Percentiles rank a stretch among this genome's conserved stretches.
phyloP scores from a whole-genome alignment of 768 basidiomycete genomes.

The Russula emetica region DNA sequence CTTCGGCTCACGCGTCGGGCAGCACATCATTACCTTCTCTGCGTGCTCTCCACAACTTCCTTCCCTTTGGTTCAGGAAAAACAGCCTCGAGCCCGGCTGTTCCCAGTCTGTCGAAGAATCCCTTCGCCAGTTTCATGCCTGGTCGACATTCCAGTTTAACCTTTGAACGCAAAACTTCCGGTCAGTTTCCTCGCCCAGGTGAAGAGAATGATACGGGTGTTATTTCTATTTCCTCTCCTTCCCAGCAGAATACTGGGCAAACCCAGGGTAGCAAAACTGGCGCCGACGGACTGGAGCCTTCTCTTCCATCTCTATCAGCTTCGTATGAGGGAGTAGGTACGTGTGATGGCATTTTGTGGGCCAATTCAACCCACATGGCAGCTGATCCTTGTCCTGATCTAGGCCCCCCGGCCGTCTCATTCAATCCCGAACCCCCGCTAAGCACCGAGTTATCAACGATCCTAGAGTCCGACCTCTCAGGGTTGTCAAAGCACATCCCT shows the following conservation, averaged over 20 bases:
- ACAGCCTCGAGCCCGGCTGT: slow-evolving; percentile 30
- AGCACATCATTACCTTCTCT: slow-evolving; percentile 29
- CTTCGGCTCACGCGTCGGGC: slow-evolving; percentile 23
- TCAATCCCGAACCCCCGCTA: slow-evolving; percentile 24
- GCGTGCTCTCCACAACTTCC: slow-evolving; percentile 60
- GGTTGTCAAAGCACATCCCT: slow-evolving; percentile 51
- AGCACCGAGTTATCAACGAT: slow-evolving; percentile 67
- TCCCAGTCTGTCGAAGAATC: slow-evolving; percentile 26
- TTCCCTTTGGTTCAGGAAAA: slow-evolving; percentile 57
- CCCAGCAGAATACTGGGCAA: too few relatives aligned
- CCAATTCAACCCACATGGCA: too few relatives aligned
- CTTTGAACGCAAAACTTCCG: slow-evolving; percentile 24
- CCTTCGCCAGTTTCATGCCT: slow-evolving; percentile 46
- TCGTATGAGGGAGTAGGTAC: too few relatives aligned
- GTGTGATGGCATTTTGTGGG: too few relatives aligned
- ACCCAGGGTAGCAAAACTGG: too few relatives aligned
- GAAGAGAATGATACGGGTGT: too few relatives aligned
- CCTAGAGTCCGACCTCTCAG: slow-evolving; percentile 70
- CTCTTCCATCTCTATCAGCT: too few relatives aligned
- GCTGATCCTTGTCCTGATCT: too few relatives aligned
- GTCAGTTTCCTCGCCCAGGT: slow-evolving; percentile 14
- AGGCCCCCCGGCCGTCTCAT: too few relatives aligned
- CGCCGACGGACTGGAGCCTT: too few relatives aligned
- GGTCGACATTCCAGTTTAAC: slow-evolving; percentile 47
- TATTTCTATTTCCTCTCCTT: too few relatives aligned